Conservation (phyloP, 2,329 filamentous ascomycete genomes). For the Xylariaceae sp. region DNA sequence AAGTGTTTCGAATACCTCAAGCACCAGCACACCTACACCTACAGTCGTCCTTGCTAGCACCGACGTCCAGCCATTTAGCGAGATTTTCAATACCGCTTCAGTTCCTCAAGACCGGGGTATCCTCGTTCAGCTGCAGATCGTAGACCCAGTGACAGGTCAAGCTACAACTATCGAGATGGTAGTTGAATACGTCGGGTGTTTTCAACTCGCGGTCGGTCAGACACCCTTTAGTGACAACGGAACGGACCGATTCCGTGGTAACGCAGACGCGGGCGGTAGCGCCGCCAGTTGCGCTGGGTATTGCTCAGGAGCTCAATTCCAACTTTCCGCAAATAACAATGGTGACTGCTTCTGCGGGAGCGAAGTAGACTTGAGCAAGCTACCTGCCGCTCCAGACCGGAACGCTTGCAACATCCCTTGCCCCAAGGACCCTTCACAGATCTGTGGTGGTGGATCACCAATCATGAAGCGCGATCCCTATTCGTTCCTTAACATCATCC, state of each 20-base stretch:
- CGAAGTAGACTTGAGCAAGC: neutral
- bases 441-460: constrained; percentile 1
- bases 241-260: neutral
- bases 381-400: neutral
- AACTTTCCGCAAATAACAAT: constrained; percentile 10
- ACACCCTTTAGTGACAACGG: constrained; percentile 6
- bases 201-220: neutral
- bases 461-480: neutral
- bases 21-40: neutral
- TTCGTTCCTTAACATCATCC: constrained; percentile 15
- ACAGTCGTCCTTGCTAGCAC: constrained; percentile 5
- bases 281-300: constrained; percentile 12
- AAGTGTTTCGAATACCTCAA: neutral
- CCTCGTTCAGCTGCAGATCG: neutral
- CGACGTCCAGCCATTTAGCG: neutral
- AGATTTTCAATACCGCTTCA: constrained; percentile 1
- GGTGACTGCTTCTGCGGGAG: constrained; percentile 17
- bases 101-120: constrained; percentile 1
- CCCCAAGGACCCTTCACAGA: neutral
- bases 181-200: constrained; percentile 15
- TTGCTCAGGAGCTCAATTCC: constrained; percentile 6
- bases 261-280: neutral
- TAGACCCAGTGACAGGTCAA: neutral
- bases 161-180: neutral
- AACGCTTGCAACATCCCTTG: constrained; percentile 4